Evolutionary conservation across 306 rosid species (phyloP).

Genomic region (Cicer yamashitae): DNA sequence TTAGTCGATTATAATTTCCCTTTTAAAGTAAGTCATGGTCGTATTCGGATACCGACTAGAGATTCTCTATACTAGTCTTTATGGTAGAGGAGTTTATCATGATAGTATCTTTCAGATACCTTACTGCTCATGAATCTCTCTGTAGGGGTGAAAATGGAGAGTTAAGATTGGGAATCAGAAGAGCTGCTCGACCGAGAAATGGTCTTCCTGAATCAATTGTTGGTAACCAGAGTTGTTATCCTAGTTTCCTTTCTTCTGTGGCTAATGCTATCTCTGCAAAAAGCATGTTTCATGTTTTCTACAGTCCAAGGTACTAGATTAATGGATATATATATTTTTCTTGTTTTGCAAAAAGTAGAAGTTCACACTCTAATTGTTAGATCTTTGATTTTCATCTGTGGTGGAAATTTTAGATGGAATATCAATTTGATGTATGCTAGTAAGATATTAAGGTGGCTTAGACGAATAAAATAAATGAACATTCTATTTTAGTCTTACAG

Average conservation of each 20-base stretch:
- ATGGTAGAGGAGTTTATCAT: slow-evolving; percentile 20
- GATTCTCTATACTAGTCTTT: slow-evolving; percentile 1
- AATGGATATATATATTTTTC: slow-evolving; percentile 26
- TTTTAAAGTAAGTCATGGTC: neutral
- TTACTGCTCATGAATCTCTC: slow-evolving; percentile 39
- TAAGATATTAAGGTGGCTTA: slow-evolving; percentile 16
- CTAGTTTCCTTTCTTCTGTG: slow-evolving; percentile 69
- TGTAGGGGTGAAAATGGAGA: slow-evolving; percentile 95
- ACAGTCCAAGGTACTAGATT: slow-evolving; percentile 83
- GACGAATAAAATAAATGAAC: neutral
- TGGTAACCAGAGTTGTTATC: slow-evolving; percentile 71
- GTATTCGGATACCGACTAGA: neutral
- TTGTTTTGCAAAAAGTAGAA: slow-evolving; percentile 19
- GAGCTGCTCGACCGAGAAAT: slow-evolving; percentile 84
- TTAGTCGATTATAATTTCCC: too few species aligned
- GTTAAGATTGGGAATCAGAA: slow-evolving; percentile 90
- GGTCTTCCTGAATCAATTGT: slow-evolving; percentile 86
- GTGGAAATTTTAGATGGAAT: slow-evolving; percentile 21
- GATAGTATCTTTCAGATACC: neutral
- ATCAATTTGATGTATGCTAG: slow-evolving; percentile 10
- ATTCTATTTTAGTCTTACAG: neutral
- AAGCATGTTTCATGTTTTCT: slow-evolving; percentile 91
- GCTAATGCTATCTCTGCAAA: slow-evolving; percentile 82
- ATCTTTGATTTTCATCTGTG: slow-evolving; percentile 16
- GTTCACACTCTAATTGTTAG: neutral